Evolutionary conservation across 306 rosid species (phyloP).

Genomic region (Quercus suber): DNA sequence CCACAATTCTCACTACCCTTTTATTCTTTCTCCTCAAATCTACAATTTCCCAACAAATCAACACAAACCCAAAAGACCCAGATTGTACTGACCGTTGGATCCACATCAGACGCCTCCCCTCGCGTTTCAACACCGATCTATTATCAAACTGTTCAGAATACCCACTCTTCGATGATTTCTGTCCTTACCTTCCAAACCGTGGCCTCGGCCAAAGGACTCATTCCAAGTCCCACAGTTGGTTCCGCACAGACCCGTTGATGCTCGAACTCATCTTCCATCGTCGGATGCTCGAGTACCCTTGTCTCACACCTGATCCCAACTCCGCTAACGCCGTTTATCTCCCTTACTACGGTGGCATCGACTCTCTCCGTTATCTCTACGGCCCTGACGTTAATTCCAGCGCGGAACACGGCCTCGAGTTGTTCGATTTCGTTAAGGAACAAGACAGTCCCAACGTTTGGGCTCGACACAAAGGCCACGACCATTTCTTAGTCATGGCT

Average conservation of each 20-base stretch:
- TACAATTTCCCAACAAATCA: conserved; percentile 2
- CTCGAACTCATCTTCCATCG: conserved; percentile 81
- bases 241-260: conserved; percentile 62
- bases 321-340: conserved; percentile 59
- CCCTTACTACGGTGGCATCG: conserved; percentile 70
- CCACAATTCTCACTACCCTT: background rate
- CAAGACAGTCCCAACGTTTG: conserved; percentile 41
- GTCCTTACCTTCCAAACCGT: conserved; percentile 65
- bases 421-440: conserved; percentile 48
- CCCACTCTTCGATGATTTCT: conserved; percentile 52
- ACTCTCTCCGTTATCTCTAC: conserved; percentile 69
- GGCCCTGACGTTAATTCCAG: conserved; percentile 63
- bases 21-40: conserved; percentile 2
- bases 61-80: background rate
- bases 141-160: conserved; percentile 70
- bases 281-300: conserved; percentile 70
- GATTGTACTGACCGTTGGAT: conserved; percentile 63
- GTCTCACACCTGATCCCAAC: conserved; percentile 59
- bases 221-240: conserved; percentile 81
- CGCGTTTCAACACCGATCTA: conserved; percentile 69
- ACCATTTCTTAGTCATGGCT: conserved; percentile 82
- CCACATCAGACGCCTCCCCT: conserved; percentile 62
- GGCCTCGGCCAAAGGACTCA: conserved; percentile 84
- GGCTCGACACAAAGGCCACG: conserved; percentile 65
- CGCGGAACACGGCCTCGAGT: conserved; percentile 64